Conservation (phyloP, 257 asterid species). For the Nemophila menziesii region DNA sequence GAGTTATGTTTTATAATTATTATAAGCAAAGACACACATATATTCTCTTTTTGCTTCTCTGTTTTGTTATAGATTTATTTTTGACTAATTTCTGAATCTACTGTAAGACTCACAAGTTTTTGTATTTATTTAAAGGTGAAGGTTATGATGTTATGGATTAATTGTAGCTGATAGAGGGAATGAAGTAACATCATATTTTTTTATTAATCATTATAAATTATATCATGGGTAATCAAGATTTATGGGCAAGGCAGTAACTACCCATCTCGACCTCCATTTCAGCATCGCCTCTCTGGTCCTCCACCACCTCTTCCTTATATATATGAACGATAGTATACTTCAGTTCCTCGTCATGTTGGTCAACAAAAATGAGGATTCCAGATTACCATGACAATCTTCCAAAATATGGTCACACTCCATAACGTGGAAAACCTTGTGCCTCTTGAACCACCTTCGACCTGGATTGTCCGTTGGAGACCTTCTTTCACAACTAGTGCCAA, state of each 20-base stretch:
- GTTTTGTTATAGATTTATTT: not conserved
- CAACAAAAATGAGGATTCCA: too few species aligned
- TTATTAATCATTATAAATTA: slow-evolving; percentile 10
- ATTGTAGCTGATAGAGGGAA: slow-evolving; percentile 7
- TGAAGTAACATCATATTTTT: slow-evolving; percentile 10
- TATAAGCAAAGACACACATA: not conserved
- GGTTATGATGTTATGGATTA: not conserved
- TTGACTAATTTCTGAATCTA: not conserved
- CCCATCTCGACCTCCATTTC: slow-evolving; percentile 29
- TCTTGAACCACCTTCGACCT: too few species aligned
- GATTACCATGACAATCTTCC: too few species aligned
- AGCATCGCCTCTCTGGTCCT: slow-evolving; percentile 29
- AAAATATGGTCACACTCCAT: too few species aligned
- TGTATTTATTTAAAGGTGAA: too few species aligned
- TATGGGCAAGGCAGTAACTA: slow-evolving; percentile 43
- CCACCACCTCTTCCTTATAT: slow-evolving; percentile 23
- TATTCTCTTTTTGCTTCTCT: not conserved
- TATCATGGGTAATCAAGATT: slow-evolving; percentile 33
- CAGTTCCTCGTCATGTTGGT: slow-evolving; percentile 23
- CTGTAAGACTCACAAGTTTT: not conserved
- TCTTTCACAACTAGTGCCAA: too few species aligned
- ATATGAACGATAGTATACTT: slow-evolving; percentile 30
- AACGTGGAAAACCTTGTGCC: too few species aligned
- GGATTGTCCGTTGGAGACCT: too few species aligned
- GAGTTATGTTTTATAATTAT: too few species aligned